Conservation (phyloP, 2,329 filamentous ascomycete genomes). For the Ceratocystis eucalypticola region DNA sequence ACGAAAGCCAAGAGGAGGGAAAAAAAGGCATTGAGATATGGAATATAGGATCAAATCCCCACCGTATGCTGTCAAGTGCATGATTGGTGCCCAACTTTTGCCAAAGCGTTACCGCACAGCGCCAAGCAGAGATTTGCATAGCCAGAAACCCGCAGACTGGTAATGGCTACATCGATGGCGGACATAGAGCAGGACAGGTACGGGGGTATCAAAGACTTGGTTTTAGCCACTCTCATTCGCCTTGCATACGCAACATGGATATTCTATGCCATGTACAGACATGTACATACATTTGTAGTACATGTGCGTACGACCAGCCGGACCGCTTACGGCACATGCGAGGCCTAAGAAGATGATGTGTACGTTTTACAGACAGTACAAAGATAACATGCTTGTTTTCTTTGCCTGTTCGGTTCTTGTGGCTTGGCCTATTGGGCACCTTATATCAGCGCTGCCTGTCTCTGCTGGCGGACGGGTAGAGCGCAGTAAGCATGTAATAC, state of each 20-base stretch:
- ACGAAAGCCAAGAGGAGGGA: background rate
- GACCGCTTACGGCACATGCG: background rate
- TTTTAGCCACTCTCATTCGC: background rate
- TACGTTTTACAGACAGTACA: background rate
- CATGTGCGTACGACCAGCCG: no score
- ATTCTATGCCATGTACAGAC: no score
- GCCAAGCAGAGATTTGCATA: background rate
- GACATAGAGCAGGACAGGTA: background rate
- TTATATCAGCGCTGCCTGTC: no score
- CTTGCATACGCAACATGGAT: background rate
- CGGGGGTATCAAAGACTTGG: background rate
- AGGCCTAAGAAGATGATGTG: background rate
- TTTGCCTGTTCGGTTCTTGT: background rate
- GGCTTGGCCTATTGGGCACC: background rate
- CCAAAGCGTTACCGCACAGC: background rate
- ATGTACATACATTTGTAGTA: background rate
- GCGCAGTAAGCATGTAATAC: no score
- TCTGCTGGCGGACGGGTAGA: no score
- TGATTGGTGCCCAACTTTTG: conserved; percentile 5
- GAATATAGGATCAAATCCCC: background rate
- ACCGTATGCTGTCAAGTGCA: background rate
- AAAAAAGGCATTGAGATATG: background rate
- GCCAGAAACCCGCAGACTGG: background rate
- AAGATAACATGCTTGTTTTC: background rate
- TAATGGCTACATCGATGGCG: background rate